A percentile compares a stretch with the other conserved stretches of the same genome.
Conservation (phyloP, 495 filamentous ascomycete species). For the Echria macrotheca region DNA sequence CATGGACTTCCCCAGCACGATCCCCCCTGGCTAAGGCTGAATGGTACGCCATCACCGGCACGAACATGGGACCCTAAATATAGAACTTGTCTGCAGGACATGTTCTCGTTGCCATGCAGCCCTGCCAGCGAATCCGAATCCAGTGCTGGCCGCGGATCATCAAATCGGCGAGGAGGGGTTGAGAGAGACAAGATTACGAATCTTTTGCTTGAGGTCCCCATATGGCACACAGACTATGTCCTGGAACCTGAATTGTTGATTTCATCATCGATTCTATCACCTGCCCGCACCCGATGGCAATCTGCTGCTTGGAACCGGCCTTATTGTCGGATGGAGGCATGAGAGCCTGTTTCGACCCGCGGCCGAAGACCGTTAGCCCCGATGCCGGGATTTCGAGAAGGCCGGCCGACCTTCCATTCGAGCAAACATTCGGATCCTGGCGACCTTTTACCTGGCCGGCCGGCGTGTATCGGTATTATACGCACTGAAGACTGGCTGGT, state of each 20-base stretch:
- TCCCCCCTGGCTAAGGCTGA: background rate
- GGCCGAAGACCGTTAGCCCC: background rate
- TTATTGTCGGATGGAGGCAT: constrained; percentile 16
- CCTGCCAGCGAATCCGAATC: too few species aligned
- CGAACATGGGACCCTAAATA: background rate
- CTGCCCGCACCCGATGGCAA: constrained; percentile 1
- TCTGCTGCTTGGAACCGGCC: background rate
- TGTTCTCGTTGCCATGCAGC: background rate
- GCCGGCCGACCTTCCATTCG: constrained; percentile 14
- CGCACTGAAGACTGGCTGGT: background rate
- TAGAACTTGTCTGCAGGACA: background rate
- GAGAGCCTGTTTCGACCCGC: constrained; percentile 12
- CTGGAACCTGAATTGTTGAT: too few species aligned
- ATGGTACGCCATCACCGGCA: background rate
- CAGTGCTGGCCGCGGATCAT: too few species aligned
- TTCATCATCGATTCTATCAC: too few species aligned
- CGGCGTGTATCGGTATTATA: constrained; percentile 4
- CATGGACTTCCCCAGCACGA: background rate
- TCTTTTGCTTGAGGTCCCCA: background rate
- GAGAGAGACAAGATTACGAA: too few species aligned
- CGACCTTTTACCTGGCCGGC: constrained; percentile 1
- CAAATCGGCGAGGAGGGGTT: too few species aligned
- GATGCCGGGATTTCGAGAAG: constrained; percentile 21
- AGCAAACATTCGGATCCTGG: background rate
- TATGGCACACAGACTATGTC: too few species aligned